phyloP scores from a whole-genome alignment of 129 eudicot species.

The Smallanthus sonchifolius region DNA sequence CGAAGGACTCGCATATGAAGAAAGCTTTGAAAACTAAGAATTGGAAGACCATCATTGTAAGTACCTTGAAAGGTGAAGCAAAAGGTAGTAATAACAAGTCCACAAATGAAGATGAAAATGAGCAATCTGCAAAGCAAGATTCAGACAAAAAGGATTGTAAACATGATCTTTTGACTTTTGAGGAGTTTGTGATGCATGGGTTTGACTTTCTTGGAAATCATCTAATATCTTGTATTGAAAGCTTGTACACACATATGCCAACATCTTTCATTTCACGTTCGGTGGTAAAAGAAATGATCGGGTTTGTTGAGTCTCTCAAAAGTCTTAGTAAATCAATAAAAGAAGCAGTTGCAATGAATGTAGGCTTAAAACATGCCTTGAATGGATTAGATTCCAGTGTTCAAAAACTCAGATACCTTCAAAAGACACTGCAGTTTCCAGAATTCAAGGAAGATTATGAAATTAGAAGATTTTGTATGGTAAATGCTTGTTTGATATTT shows the following conservation, averaged over 20 bases:
- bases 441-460: not conserved
- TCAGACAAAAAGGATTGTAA: not conserved
- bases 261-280: conserved; percentile 37
- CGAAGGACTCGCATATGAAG: not conserved
- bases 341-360: not conserved
- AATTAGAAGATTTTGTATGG: conserved; percentile 50
- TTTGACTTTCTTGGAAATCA: conserved; percentile 11
- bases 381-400: not conserved
- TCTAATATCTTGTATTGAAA: conserved; percentile 29
- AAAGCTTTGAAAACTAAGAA: not conserved
- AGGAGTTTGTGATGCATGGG: conserved; percentile 35
- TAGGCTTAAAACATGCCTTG: conserved; percentile 24
- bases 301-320: conserved; percentile 24
- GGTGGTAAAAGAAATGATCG: conserved; percentile 27
- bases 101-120: not conserved
- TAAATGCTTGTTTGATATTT: conserved; percentile 47
- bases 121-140: conserved; percentile 1
- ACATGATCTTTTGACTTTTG: conserved; percentile 30
- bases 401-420: conserved; percentile 33
- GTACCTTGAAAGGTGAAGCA: not conserved
- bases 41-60: conserved; percentile 11
- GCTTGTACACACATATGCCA: conserved; percentile 68
- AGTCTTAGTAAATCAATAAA: conserved; percentile 8
- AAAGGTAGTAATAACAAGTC: not conserved
- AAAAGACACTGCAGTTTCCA: conserved; percentile 27